A percentile compares a stretch with the other conserved stretches of the same genome.
These are phyloP conservation scores for Inonotus obliquus DNA, from an alignment of 1,284 basidiomycete species.

Conservation along the genomic window DNA sequence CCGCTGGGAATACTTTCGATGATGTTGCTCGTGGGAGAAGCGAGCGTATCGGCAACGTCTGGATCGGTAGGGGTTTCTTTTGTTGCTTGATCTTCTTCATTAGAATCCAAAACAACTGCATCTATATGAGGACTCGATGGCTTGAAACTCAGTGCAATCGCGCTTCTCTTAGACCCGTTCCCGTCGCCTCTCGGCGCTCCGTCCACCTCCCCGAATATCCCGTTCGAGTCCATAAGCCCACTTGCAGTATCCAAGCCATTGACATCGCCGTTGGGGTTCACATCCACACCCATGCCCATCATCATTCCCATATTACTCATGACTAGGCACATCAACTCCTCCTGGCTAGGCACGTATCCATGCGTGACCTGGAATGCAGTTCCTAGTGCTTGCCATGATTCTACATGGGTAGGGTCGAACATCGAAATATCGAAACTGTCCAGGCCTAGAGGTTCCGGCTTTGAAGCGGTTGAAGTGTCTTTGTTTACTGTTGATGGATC, in stretches of 20 bases:
- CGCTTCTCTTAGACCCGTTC: slow-evolving; percentile 21
- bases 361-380: slow-evolving; percentile 66
- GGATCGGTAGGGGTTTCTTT: slow-evolving; percentile 9
- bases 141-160: slow-evolving; percentile 22
- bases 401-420: slow-evolving; percentile 65
- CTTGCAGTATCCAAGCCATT: not conserved
- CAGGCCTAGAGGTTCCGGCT: slow-evolving; percentile 36
- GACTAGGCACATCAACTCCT: slow-evolving; percentile 69
- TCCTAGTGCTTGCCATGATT: slow-evolving; percentile 71
- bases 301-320: slow-evolving; percentile 35
- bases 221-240: slow-evolving; percentile 8
- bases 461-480: not conserved
- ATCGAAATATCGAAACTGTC: slow-evolving; percentile 60
- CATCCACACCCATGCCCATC: slow-evolving; percentile 18
- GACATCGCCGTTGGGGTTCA: slow-evolving; percentile 1
- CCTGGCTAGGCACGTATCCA: slow-evolving; percentile 60
- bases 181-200: not conserved
- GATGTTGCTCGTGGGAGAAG: not conserved
- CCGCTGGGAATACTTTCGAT: slow-evolving; percentile 16
- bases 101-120: slow-evolving; percentile 50
- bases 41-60: not conserved
- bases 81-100: slow-evolving; percentile 22
- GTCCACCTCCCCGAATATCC: not conserved
- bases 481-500: not conserved
- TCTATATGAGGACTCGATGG: slow-evolving; percentile 35